Evolutionary conservation across 2,329 filamentous ascomycete species (phyloP).

Genomic region (Ramularia collo-cygni): DNA sequence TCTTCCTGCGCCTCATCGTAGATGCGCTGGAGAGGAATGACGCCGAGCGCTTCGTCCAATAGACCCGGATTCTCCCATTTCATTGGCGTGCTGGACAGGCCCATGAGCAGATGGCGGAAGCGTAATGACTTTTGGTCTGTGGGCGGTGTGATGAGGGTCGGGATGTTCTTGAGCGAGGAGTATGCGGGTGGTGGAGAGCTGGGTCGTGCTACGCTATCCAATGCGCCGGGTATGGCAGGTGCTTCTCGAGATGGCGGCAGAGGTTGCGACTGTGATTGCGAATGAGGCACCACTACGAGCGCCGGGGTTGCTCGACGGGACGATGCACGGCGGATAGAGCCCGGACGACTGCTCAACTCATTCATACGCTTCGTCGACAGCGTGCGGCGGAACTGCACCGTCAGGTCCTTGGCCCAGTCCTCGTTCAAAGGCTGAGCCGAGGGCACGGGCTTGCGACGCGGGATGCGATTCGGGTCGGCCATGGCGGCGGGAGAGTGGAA

Average conservation of each 20-base stretch:
- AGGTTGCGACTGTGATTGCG: conserved; percentile 9
- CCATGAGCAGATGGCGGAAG: conserved; percentile 67
- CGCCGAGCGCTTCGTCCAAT: conserved; percentile 81
- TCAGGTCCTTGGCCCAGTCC: conserved; percentile 70
- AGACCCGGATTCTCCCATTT: conserved; percentile 96
- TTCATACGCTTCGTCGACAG: conserved; percentile 82
- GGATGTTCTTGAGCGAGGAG: conserved; percentile 56
- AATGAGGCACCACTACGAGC: conserved; percentile 20
- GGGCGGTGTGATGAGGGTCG: conserved; percentile 69
- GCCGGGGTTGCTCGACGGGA: conserved; percentile 47
- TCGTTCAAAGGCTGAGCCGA: conserved; percentile 38
- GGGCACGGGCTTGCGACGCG: conserved; percentile 27
- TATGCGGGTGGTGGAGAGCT: conserved; percentile 50
- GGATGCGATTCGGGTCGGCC: conserved; percentile 25
- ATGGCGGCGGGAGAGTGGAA: conserved; percentile 14
- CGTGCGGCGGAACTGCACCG: conserved; percentile 77
- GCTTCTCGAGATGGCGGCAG: conserved; percentile 20
- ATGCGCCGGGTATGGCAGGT: conserved; percentile 27
- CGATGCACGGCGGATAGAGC: conserved; percentile 44
- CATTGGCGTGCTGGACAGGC: conserved; percentile 77
- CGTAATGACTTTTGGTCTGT: conserved; percentile 42
- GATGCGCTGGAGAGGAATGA: conserved; percentile 81
- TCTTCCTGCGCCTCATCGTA: conserved; percentile 94
- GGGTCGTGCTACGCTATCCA: conserved; percentile 14
- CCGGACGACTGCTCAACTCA: conserved; percentile 51